Base-by-base conservation (phyloP, 108 stramenopile genomes). In the Licmophora abbreviata region DNA sequence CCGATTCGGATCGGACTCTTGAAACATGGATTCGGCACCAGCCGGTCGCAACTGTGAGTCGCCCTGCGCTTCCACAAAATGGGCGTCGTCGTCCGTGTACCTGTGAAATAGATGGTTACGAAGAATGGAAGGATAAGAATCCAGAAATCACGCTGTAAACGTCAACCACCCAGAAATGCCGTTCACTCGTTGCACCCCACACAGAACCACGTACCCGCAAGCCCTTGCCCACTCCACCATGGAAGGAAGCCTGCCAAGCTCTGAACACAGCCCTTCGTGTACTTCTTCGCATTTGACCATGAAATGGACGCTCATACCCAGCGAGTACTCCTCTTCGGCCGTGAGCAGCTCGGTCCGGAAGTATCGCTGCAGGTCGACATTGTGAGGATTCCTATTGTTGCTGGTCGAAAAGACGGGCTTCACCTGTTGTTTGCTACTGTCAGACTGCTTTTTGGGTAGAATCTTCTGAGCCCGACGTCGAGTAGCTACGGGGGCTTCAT, bases 171-270 rank as follows among this genome's bases (percentile, higher is more conserved):
- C n/a, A n/a, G n/a, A n/a, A n/a, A n/a, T 40, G 38, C 18, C 18
- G 5, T 18, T 40, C 18, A 40, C 15, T 40, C 38, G 38, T 40
- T 40, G n/a, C n/a, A n/a, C 21, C 3, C 14, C 26, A n/a, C 18
- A 9, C 3, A 4, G 33, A 1, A 18, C 15, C 3, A 53, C 56
- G 34, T 58, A 85, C 21, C 88, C 88, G 59, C 88, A 90, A 1
- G 88, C 83, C 12, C 52, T 54, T 5, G 88, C 88, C 88, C 88
- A 90, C 67, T 90, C 88, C 12, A 58, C 68, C 4, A 90, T 69
- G 1, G 81, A 73, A 6, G 88, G 88, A 10, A 69, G 41, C 35
- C 83, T 47, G 48, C 59, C 58, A 41, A 78, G 42, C 7, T 58
- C 30, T 2, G 51, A 20, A 2, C 71, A 61, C 10, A 85, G 51